A percentile compares a stretch with the other conserved stretches of the same genome.
These are phyloP conservation scores for Eustoma russellianum DNA, from an alignment of 257 asterid species.

Conservation along the genomic window DNA sequence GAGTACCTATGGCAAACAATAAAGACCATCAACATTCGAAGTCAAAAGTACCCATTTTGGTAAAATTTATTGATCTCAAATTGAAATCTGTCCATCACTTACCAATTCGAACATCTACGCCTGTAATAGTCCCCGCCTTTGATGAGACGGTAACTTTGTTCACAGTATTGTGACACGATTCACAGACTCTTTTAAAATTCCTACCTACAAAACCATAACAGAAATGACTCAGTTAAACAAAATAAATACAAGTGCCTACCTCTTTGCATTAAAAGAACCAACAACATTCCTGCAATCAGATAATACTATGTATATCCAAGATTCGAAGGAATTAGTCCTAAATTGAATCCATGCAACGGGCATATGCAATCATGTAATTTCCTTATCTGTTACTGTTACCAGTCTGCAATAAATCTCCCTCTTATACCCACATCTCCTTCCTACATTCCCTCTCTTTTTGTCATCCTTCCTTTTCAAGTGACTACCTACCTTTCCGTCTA, in stretches of 20 bases:
- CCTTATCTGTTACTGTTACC: no score
- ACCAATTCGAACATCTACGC: constrained; percentile 91
- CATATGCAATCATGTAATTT: no score
- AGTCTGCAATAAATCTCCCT: neutral
- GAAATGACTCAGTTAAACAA: neutral
- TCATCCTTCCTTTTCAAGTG: no score
- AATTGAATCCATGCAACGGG: no score
- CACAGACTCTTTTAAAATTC: constrained; percentile 75
- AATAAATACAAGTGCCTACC: no score
- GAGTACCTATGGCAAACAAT: constrained; percentile 44
- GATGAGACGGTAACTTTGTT: constrained; percentile 63
- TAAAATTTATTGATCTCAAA: neutral
- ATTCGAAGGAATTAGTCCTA: no score
- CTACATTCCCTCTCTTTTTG: neutral
- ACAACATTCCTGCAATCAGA: no score
- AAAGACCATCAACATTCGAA: neutral
- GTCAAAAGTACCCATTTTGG: neutral
- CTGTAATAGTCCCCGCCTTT: constrained; percentile 60
- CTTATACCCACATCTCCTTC: constrained; percentile 3
- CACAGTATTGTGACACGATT: constrained; percentile 65
- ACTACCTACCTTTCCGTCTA: no score
- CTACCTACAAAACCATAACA: constrained; percentile 40
- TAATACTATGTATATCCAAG: no score
- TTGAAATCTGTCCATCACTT: constrained; percentile 14
- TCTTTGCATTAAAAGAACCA: no score